Conservation (phyloP, 2,329 filamentous ascomycete genomes). For the Daldinia sp. region DNA sequence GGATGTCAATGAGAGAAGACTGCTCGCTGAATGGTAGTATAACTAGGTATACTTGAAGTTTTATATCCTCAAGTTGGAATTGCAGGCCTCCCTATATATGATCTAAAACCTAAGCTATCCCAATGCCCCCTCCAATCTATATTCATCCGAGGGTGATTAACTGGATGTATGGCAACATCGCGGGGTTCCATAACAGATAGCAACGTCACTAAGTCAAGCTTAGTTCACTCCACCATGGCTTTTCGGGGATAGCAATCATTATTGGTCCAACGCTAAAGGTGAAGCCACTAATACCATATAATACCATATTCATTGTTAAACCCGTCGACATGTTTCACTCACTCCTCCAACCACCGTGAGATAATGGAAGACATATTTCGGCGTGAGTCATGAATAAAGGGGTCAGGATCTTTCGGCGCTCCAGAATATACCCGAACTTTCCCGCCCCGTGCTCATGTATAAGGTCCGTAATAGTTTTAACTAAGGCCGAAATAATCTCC, state of each 20-base stretch:
- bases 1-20: not conserved
- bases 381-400: not conserved
- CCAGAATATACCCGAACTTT: not conserved
- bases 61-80: not conserved
- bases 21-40: not conserved
- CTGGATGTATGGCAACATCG: constrained; percentile 30
- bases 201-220: not conserved
- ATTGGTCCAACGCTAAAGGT: not conserved
- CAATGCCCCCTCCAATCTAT: not conserved
- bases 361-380: not conserved
- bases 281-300: not conserved
- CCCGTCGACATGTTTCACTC: not conserved
- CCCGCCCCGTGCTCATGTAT: not conserved
- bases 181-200: constrained; percentile 11
- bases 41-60: not conserved
- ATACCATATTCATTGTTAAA: not conserved
- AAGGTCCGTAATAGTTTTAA: not conserved
- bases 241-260: constrained; percentile 31
- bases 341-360: not conserved
- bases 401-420: not conserved
- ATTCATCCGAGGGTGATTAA: constrained; percentile 16
- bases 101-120: not conserved
- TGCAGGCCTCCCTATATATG: not conserved
- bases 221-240: constrained; percentile 11
- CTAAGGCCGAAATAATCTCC: not conserved